Evolutionary conservation across 2,329 filamentous ascomycete genomes (phyloP), one percentile per base, ranked within the genome.

Genomic region (Venturia carpophila): DNA sequence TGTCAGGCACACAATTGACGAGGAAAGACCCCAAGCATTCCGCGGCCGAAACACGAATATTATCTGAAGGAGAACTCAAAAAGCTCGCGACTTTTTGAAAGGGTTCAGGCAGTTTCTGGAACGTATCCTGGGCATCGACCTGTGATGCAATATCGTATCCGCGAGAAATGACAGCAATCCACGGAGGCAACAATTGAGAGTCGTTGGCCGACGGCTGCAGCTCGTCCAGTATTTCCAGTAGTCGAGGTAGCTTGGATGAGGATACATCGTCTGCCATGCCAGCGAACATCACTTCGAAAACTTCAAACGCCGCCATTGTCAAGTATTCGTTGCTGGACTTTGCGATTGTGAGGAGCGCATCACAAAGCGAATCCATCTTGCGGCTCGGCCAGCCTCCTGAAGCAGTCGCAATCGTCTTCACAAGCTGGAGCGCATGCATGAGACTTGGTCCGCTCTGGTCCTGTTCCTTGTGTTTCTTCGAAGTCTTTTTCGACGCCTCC

Each of bases 201-300:
- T 99, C 94, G 75, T 93, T 96, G 69, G 92, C 86, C 3, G 92
- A 90, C 10, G 94, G 94, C 70, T 93, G 91, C 69, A 99, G 79
- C 74, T 97, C 92, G 15, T 89, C 87, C 69, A 99, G 96, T 63
- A 94, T 92, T 68, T 96, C 92, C 71, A 97, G 83, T 15, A 99
- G 83, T 65, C 90, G 85, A 2, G 92, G 92, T 15, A 99, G 82
- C 77, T 97, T 99, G 0, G 91, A 85, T 2, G 92, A 95, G 0
- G 92, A 90, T 61, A 92, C 83, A 69, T 96, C 91, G 69, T 92
- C 89, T 19, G 87, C 85, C 88, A 99, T 92, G 9, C 92, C 89
- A 70, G 89, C 88, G 69, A 99, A 97, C 56, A 97, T 96, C 75
- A 96, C 89, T 75, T 99, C 94, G 71, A 99, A 99, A 4, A 97